Evolutionary conservation across 768 basidiomycete species (phyloP), one percentile per base, ranked within the genome.

Genomic region (Leccinum variicolor): DNA sequence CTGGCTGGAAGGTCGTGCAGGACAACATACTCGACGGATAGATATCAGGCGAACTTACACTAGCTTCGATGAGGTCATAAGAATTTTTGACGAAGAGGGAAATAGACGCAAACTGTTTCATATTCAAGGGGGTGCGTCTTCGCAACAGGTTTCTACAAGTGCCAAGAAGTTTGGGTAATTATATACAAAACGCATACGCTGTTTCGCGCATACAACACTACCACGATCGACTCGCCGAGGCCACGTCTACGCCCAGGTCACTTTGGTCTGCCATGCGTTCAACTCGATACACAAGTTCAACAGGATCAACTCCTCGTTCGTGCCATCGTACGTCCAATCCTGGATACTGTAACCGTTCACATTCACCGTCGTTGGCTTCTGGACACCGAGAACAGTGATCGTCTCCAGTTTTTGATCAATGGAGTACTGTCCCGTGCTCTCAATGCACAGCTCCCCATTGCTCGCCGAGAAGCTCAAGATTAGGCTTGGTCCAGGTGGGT

Each of bases 371-470:
- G 50, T 62, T 4, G 85, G 84, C 25, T 68, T 69, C 21, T 66
- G 55, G 6, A 81, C 79, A 0, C 87, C 88, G n/a, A 90, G 77
- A 11, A 91, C 64, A 3, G 81, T 86, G 51, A 90, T 67, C 21
- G 75, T 75, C 52, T 76, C 71, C 54, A 91, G 68, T 53, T 65
- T 74, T 60, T 83, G 83, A 3, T 54, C 64, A 11, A 88, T 61
- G 2, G 4, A 1, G 26, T 64, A 73, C 15, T 48, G 28, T 19
- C 69, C 62, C 79, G 56, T 50, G 43, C 70, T 73, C 36, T 58
- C 61, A 25, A 87, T 74, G 0, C 54, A 52, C 25, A 90, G 58
- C 47, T 67, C 57, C 14, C 73, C 68, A n/a, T 63, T 62, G 4
- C 61, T 56, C 8, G 76, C 80, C 1, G 60, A 53, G 66, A 89